A percentile compares a stretch with the other conserved stretches of the same genome.
phyloP scores from a whole-genome alignment of 331 rosid genomes.

The Pyrus hybrid region DNA sequence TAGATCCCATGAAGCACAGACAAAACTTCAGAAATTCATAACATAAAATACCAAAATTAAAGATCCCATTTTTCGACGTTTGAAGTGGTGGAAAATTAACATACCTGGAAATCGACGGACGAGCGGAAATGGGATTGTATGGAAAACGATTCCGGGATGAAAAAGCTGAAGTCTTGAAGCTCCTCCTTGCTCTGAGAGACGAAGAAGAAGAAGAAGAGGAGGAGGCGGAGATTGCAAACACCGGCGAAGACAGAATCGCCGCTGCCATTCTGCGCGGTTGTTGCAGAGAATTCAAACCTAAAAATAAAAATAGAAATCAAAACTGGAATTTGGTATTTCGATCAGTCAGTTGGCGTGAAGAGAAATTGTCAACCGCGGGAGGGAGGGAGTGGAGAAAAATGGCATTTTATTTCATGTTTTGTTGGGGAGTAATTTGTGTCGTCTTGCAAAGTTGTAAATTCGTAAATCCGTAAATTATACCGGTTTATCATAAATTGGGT shows the following conservation, averaged over 20 bases:
- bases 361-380: too few species aligned
- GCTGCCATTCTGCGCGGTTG: too few species aligned
- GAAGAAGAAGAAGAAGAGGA: not conserved
- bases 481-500: too few species aligned
- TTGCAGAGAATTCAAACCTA: not conserved
- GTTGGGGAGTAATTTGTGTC: not conserved
- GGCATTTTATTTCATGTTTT: not conserved
- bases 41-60: not conserved
- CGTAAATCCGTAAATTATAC: too few species aligned
- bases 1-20: not conserved
- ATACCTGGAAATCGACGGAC: conserved; percentile 37
- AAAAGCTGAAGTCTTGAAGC: not conserved
- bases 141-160: conserved; percentile 1
- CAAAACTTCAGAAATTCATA: not conserved
- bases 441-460: not conserved
- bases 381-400: too few species aligned
- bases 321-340: too few species aligned
- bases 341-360: too few species aligned
- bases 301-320: not conserved
- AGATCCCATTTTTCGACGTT: not conserved
- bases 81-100: not conserved
- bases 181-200: conserved; percentile 12
- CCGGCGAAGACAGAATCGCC: too few species aligned
- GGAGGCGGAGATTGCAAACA: too few species aligned
- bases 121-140: conserved; percentile 14